Base-by-base conservation (phyloP, 805 yeast genomes). In the Wickerhamomyces queroliae region DNA sequence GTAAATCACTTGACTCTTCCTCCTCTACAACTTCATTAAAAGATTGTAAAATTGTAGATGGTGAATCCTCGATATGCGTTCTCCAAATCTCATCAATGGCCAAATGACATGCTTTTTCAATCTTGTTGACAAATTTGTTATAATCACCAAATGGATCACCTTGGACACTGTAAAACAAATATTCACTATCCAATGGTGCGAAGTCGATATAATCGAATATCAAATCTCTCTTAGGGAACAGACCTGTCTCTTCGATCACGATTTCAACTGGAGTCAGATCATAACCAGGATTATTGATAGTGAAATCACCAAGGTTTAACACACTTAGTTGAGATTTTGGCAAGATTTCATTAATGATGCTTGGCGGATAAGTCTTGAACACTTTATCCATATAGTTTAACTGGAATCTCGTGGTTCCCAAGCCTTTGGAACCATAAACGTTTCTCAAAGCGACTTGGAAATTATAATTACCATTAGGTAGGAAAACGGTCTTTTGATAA, bases 381-480 rank as follows among this genome's bases (percentile, higher is more conserved):
- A 55, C 46, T 2, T 53, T 53, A 20, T 57, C 52, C 24, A 57
- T 43, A 40, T 63, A 63, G 16, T 53, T 50, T 7, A 78, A 61
- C 46, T 68, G 74, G 46, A 78, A 78, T 47, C 69, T 68, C 15
- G 79, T 74, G 13, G 82, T 76, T 2, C 82, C 83, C 21, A 79
- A 55, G 0, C 84, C 84, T 17, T 32, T 33, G 2, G 49, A 40
- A 1, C 9, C 2, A 1, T n/a, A 4, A 8, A 37, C 38, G 17
- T 42, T 38, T 4, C 38, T 24, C 5, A 55, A 19, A 2, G 46
- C 53, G 10, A 56, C 31, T 21, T 45, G 52, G 6, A 52, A 47
- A n/a, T 44, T 41, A 34, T 50, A 53, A 1, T 7, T 12, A 3
- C 62, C 61, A 9, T 37, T 16, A 0, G 49, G 44, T 3, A 56